phyloP scores from a whole-genome alignment of 176 grass and related monocot species.

The Luzula sylvatica region DNA sequence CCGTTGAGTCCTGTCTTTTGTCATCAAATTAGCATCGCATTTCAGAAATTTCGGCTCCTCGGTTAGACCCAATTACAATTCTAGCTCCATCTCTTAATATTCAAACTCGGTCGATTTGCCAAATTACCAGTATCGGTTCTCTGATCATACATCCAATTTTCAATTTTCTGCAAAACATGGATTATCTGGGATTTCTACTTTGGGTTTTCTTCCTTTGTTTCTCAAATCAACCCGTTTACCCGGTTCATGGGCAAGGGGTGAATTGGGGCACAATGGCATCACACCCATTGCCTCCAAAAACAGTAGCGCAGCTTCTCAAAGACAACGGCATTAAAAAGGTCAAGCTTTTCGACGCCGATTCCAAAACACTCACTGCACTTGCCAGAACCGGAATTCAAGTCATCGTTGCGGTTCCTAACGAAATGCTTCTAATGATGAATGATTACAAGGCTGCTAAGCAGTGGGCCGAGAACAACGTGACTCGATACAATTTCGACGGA shows the following conservation, averaged over 20 bases:
- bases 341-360: conserved; percentile 62
- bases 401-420: conserved; percentile 60
- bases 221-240: too few relatives aligned
- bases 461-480: conserved; percentile 62
- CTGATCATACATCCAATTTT: too few relatives aligned
- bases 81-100: too few relatives aligned
- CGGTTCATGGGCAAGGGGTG: conserved; percentile 34
- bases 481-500: conserved; percentile 47
- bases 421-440: conserved; percentile 43
- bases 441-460: conserved; percentile 45
- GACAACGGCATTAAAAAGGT: conserved; percentile 58
- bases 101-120: too few relatives aligned
- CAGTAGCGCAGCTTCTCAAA: conserved; percentile 42
- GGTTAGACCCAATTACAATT: too few relatives aligned
- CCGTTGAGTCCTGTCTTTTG: too few relatives aligned
- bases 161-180: neutral
- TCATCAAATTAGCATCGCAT: too few relatives aligned
- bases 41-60: too few relatives aligned
- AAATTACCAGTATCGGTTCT: too few relatives aligned
- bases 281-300: conserved; percentile 42
- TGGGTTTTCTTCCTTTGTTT: too few relatives aligned
- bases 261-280: conserved; percentile 80
- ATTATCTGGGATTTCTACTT: too few relatives aligned
- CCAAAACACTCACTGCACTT: conserved; percentile 31
- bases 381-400: conserved; percentile 48